Conservation (phyloP, 1,139 yeast species). For the Suhomyces bokatorum region DNA sequence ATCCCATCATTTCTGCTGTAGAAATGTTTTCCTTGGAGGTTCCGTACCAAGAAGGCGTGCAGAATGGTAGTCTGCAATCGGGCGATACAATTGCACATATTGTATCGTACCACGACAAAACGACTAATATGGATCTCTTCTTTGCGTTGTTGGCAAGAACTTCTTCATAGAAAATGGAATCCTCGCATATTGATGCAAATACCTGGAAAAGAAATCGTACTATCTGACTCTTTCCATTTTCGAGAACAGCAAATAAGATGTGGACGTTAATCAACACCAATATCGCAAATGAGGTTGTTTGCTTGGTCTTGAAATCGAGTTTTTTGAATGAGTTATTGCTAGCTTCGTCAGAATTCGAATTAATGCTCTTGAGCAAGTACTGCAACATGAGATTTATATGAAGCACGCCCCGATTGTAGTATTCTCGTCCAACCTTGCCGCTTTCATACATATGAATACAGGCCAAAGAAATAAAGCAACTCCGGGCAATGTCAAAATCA, state of each 20-base stretch:
- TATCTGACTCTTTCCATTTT: constrained; percentile 52
- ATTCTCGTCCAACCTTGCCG: constrained; percentile 47
- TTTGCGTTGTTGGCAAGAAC: constrained; percentile 41
- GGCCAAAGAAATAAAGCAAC: constrained; percentile 54
- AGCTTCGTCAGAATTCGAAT: constrained; percentile 7
- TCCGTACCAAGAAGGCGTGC: constrained; percentile 54
- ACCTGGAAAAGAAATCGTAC: constrained; percentile 48
- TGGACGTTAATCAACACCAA: constrained; percentile 53
- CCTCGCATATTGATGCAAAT: constrained; percentile 50
- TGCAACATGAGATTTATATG: constrained; percentile 56
- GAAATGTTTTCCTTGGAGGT: constrained; percentile 39
- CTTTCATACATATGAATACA: constrained; percentile 56
- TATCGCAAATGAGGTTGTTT: constrained; percentile 50
- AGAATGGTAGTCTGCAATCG: constrained; percentile 52
- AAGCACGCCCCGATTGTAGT: constrained; percentile 49
- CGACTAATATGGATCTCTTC: constrained; percentile 49
- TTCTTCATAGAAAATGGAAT: constrained; percentile 21
- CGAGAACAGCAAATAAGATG: constrained; percentile 49
- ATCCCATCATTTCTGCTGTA: constrained; percentile 54
- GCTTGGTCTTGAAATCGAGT: constrained; percentile 20
- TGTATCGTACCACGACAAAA: constrained; percentile 57
- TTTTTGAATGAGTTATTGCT: not conserved
- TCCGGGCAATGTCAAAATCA: constrained; percentile 54
- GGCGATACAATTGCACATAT: constrained; percentile 55
- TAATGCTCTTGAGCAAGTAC: constrained; percentile 41